Evolutionary conservation across 75 land plant genomes (phyloP).

Genomic region (Gnetum montanum): DNA sequence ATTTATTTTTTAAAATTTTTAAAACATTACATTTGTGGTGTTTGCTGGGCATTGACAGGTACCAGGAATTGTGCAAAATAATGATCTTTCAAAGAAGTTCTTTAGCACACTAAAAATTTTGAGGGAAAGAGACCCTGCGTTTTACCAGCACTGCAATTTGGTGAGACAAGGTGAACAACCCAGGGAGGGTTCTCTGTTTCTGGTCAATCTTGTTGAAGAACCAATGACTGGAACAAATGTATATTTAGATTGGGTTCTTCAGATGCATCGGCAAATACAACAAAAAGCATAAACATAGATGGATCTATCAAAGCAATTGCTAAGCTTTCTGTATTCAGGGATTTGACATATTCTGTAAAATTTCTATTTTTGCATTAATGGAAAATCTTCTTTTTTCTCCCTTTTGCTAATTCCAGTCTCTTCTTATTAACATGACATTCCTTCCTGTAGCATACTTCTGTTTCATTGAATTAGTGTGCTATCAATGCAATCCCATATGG

Average conservation of each 20-base stretch:
- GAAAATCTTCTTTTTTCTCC: too few species aligned
- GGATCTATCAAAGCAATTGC: too few species aligned
- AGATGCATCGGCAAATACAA: conserved; percentile 16
- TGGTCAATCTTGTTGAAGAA: conserved; percentile 29
- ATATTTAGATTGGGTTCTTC: conserved; percentile 32
- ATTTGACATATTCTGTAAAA: too few species aligned
- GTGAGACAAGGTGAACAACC: conserved; percentile 36
- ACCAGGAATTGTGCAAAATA: conserved; percentile 18
- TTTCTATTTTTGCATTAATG: too few species aligned
- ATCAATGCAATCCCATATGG: too few species aligned
- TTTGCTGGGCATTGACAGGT: conserved; percentile 13
- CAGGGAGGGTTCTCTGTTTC: conserved; percentile 21
- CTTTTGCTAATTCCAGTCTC: too few species aligned
- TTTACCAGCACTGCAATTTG: conserved; percentile 19
- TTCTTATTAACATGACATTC: too few species aligned
- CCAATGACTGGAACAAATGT: conserved; percentile 17
- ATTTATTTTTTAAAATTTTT: not conserved
- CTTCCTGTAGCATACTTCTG: too few species aligned
- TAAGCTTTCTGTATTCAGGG: too few species aligned
- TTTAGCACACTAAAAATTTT: conserved; percentile 5
- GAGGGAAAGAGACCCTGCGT: conserved; percentile 18
- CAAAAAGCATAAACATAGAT: not conserved
- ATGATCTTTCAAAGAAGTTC: conserved; percentile 19
- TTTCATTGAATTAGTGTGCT: too few species aligned
- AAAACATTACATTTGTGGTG: too few species aligned